Evolutionary conservation across 2,329 filamentous ascomycete genomes (phyloP), one percentile per base, ranked within the genome.

Genomic region (Aspergillus sp.): DNA sequence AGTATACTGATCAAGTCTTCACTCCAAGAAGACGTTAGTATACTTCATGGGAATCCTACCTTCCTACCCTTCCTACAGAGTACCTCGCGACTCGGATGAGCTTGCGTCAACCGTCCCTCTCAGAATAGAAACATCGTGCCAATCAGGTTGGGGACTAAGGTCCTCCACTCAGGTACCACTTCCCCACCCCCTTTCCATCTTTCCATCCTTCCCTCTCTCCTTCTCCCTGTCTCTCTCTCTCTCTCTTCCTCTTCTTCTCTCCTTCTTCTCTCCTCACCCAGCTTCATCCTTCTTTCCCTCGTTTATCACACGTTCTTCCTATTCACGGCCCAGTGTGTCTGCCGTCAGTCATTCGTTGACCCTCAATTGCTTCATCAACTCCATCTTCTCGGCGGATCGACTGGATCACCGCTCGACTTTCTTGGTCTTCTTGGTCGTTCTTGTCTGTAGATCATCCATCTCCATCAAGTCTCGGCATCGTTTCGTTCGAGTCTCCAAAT

Each of bases 261-360:
- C 50, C 50, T 34, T 53, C 47, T 34, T 54, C 32, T 36, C 53
- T 55, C 44, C 50, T 49, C 52, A 50, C 58, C 25, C 23, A 25
- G 9, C 25, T 29, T 29, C 34, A 31, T 50, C 38, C 41, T 47
- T 45, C 45, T 46, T 49, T 52, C 45, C 49, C 51, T 38, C 40
- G 45, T 55, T 36, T 44, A 44, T 55, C 44, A n/a, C n/a, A n/a
- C n/a, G n/a, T 25, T 47, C 50, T 50, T 53, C 50, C 45, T 47
- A 41, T 51, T 53, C 52, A 55, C 58, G 55, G 58, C 54, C 40
- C 41, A 40, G 51, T 57, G 50, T 56, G 49, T 52, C 46, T 41
- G 55, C 56, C 56, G 59, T 61, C 56, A 58, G 59, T 62, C 59
- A 60, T 49, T 62, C 59, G 59, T 62, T 62, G 47, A 34, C 43